A percentile compares a stretch with the other conserved stretches of the same genome.
phyloP scores from a whole-genome alignment of 148 eudicot species.

The Dysphania ambrosioides region DNA sequence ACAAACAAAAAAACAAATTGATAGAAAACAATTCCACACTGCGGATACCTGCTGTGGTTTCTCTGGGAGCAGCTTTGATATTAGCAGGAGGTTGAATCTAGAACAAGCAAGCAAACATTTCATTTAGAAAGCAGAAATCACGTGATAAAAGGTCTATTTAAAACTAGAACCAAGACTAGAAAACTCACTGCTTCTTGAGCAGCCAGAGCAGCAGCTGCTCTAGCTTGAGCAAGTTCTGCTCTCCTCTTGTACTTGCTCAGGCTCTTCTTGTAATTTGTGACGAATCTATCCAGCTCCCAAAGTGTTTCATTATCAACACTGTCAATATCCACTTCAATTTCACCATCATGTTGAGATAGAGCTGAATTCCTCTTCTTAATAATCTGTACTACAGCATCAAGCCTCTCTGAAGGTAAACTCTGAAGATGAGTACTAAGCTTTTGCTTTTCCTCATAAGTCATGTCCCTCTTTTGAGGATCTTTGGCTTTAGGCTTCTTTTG shows the following conservation, averaged over 20 bases:
- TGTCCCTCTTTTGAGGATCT: slow-evolving; percentile 81
- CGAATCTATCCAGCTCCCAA: slow-evolving; percentile 94
- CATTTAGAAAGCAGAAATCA: not conserved
- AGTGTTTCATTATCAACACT: slow-evolving; percentile 84
- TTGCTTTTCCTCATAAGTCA: slow-evolving; percentile 91
- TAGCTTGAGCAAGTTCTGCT: slow-evolving; percentile 68
- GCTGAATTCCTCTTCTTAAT: slow-evolving; percentile 71
- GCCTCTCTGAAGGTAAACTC: slow-evolving; percentile 71
- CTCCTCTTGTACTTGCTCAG: slow-evolving; percentile 74
- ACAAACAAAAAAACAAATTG: not conserved
- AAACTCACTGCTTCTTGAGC: slow-evolving; percentile 34
- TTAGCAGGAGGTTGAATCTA: slow-evolving; percentile 43
- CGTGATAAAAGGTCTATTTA: not conserved
- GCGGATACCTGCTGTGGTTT: slow-evolving; percentile 45
- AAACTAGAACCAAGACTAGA: not conserved
- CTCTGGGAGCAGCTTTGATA: slow-evolving; percentile 31
- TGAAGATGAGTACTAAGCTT: slow-evolving; percentile 82
- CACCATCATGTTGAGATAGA: slow-evolving; percentile 73
- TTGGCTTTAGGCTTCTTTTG: slow-evolving; percentile 85
- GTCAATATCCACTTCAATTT: slow-evolving; percentile 91
- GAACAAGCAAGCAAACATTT: slow-evolving; percentile 19
- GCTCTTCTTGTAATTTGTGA: slow-evolving; percentile 78
- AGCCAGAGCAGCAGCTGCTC: slow-evolving; percentile 41
- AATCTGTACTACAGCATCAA: slow-evolving; percentile 74
- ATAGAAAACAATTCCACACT: not conserved